Base-by-base conservation (phyloP, 2,329 filamentous ascomycete genomes). In the Colletotrichum noveboracense region DNA sequence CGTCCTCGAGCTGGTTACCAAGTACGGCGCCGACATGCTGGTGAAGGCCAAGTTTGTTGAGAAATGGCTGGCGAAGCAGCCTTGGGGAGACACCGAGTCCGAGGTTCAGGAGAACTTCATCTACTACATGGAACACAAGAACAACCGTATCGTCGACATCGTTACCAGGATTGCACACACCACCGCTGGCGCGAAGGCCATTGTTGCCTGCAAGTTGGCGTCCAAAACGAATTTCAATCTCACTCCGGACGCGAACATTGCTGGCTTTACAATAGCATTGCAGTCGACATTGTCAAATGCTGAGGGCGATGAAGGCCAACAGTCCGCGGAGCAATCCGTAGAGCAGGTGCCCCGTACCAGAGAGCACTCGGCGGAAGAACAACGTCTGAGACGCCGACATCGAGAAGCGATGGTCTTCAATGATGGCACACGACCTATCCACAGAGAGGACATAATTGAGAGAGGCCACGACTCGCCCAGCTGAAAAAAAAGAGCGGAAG, bases 361-460 rank as follows among this genome's bases (percentile, higher is more conserved):
- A 75, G 90, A 91, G 73, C 90, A 91, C 81, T 92, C 88, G 75
- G 87, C 85, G 8, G 92, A 92, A 81, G 94, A 96, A 82, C 93
- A 94, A 80, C 91, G 93, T 69, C 87, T 96, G 76, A 88, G 95
- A 75, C 90, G 96, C 78, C 90, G 95, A 66, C 91, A 96, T 81
- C 90, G 96, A 78, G 95, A 98, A 86, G 96, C 95, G 6, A 96
- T 98, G 91, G 96, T 98, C 24, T 87, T 98, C 72, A 96, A 96
- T 80, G 95, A 98, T 80, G 94, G 95, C n/a, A 95, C 91, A 26
- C 89, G 93, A 36, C 94, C 94, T 2, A 83, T 98, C 60, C 92
- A 91, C 6, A 91, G 92, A 77, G 91, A 92, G 60, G 94, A 98
- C 81, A 97, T 98, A 43, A 95, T 96, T 69, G 93, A 97, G 83